Base-by-base conservation (phyloP, 306 rosid genomes). In the Hylodesmum podocarpum region DNA sequence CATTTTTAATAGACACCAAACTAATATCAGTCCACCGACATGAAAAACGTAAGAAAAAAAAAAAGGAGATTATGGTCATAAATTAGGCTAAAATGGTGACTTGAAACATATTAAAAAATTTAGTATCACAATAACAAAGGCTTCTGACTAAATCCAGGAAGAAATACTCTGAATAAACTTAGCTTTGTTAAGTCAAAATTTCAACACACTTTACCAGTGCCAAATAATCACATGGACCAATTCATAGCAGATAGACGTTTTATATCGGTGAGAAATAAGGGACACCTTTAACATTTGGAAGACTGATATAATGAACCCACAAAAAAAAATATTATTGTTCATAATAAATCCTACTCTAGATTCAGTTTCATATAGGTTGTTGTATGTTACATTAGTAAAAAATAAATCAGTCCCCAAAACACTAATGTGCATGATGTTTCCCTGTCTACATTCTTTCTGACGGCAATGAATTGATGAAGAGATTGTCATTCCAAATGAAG, bases 401-500 rank as follows among this genome's bases (percentile, higher is more conserved):
- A 8, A 8, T 19, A 67, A 67, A 43, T 49, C 22, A 13, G 69
- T 31, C 68, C 21, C 24, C 44, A 66, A 77, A 66, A 66, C 33
- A 36, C 29, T 39, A 39, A 55, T 55, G 18, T 3, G 9, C 43
- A 43, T 39, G n/a, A 19, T 55, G 22, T 41, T 43, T 16, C 15
- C 29, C 27, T 44, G 18, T 29, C 50, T 29, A 29, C 22, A 31
- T 21, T 69, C 62, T 43, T 68, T 57, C 75, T 78, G 21, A 5
- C 4, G 40, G 41, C 76, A 43, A 33, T 58, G 70, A 44, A 68
- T 54, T 44, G 16, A 57, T 29, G 31, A 47, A 39, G 47, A 77
- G 58, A 47, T 68, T 66, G 66, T 57, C 58, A 33, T 34, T 21
- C 39, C 53, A 78, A 43, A 44, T 44, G 13, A 15, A 55, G 70